Evolutionary conservation across 768 basidiomycete species (phyloP), one percentile per base, ranked within the genome.

Genomic region (Xanthoconium stramineum): DNA sequence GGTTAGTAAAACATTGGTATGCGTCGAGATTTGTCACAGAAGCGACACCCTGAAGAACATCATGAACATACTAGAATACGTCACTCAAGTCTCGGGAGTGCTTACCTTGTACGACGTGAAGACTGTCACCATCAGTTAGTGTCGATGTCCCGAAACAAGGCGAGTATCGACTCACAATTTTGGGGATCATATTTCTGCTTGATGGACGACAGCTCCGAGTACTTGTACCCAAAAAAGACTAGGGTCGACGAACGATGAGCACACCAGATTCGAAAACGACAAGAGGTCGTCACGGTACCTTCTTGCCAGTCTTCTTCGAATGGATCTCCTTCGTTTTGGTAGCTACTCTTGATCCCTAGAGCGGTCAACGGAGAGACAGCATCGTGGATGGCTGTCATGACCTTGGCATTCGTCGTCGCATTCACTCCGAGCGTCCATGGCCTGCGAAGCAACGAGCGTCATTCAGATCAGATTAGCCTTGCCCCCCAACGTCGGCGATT

Each of bases 181-280:
- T 37, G 0, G 7, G 61, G 65, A 40, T 67, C 62, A 12, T 65
- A 66, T 39, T 57, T 64, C 56, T 56, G 62, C 20, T 65, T 67
- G 50, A 67, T 65, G 2, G 51, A 45, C 17, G 50, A 58, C 20
- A 67, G 36, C 6, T 35, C 24, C 3, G 53, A 37, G 32, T 64
- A 64, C 40, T 66, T 67, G 47, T 59, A 57, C 36, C 62, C 57
- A 32, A 66, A 64, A 39, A 64, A 67, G 19, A 44, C 62, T 67
- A n/a, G n/a, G 29, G 14, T 28, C 0, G 33, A 46, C 29, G 14
- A 13, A 32, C 20, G 14, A 28, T 35, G 5, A 55, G 33, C n/a
- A 38, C 11, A 2, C 13, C 14, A 45, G 29, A 13, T 24, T 15
- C 33, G 15, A 24, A 13, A 2, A 13, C 1, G 28, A 30, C 13